phyloP scores from a whole-genome alignment of 768 basidiomycete genomes.

The Basidioascus undulatus region DNA sequence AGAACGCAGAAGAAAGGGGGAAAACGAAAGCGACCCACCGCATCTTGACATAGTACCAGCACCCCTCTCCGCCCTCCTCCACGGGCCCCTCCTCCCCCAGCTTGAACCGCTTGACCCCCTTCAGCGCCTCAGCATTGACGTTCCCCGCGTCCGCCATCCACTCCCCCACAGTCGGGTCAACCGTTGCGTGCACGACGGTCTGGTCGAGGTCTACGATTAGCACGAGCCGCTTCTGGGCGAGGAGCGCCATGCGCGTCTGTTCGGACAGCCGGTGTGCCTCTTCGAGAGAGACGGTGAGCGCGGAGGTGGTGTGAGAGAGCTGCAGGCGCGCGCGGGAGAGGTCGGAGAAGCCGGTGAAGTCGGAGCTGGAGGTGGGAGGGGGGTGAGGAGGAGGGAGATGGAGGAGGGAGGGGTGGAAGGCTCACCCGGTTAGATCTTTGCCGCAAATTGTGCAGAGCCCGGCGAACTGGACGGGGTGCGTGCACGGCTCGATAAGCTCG shows the following conservation, averaged over 20 bases:
- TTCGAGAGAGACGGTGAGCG: slow-evolving; percentile 72
- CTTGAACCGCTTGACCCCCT: slow-evolving; percentile 71
- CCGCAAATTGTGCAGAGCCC: slow-evolving; percentile 87
- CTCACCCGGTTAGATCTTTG: slow-evolving; percentile 78
- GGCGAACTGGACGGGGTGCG: slow-evolving; percentile 75
- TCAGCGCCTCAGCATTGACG: slow-evolving; percentile 77
- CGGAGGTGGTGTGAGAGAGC: slow-evolving; percentile 80
- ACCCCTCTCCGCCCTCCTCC: slow-evolving; percentile 39
- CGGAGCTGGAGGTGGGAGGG: slow-evolving; percentile 25
- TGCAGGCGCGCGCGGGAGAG: slow-evolving; percentile 66
- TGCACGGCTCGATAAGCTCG: slow-evolving; percentile 68
- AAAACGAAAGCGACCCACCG: slow-evolving; percentile 29
- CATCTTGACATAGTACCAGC: slow-evolving; percentile 95
- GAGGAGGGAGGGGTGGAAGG: neutral
- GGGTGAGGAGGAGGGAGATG: slow-evolving; percentile 6
- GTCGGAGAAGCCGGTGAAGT: slow-evolving; percentile 74
- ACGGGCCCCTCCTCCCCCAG: slow-evolving; percentile 49
- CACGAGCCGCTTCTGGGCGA: slow-evolving; percentile 52
- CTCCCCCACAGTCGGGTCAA: slow-evolving; percentile 93
- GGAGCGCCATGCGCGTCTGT: slow-evolving; percentile 54
- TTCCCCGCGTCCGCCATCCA: slow-evolving; percentile 74
- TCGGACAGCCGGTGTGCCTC: slow-evolving; percentile 76
- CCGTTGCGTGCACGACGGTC: slow-evolving; percentile 94
- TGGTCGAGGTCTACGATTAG: slow-evolving; percentile 98
- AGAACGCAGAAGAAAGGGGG: neutral